A percentile compares a stretch with the other conserved stretches of the same genome.
Conservation (phyloP, 2,329 filamentous ascomycete genomes). For the Colletotrichum cordylinicola region DNA sequence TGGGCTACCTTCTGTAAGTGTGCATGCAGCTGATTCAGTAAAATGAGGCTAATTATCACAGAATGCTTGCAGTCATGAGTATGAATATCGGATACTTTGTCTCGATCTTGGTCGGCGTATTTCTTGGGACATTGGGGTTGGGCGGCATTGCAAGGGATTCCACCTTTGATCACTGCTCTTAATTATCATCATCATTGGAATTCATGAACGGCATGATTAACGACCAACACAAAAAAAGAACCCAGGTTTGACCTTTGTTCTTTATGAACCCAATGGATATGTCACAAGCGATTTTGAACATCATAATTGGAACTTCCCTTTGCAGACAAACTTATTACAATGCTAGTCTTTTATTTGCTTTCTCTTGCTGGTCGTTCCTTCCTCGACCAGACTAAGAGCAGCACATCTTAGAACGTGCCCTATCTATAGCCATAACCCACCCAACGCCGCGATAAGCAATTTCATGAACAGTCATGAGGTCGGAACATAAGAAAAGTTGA, state of each 20-base stretch:
- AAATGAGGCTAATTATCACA: conserved; percentile 35
- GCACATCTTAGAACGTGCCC: not conserved
- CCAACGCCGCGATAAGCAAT: not conserved
- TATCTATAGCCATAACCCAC: not conserved
- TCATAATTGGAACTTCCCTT: not conserved
- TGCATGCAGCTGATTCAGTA: not conserved
- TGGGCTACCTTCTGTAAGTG: conserved; percentile 79
- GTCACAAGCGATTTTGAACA: not conserved
- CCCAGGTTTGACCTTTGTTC: not conserved
- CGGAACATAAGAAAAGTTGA: not conserved
- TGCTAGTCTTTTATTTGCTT: not conserved
- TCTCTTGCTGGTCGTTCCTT: not conserved
- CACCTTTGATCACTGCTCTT: conserved; percentile 12
- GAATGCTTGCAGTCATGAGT: conserved; percentile 86
- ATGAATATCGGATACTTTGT: conserved; percentile 80
- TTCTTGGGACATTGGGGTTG: conserved; percentile 76
- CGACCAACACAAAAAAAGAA: not conserved
- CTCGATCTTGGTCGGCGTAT: conserved; percentile 72
- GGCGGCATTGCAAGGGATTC: conserved; percentile 42
- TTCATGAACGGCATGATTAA: not conserved
- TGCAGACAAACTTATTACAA: not conserved
- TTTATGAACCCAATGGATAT: rapidly evolving
- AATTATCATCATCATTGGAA: not conserved
- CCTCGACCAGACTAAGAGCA: not conserved
- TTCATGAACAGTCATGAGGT: not conserved